These are phyloP conservation scores for Selenicereus undatus DNA, from an alignment of 148 eudicot genomes.

Conservation along the genomic window DNA sequence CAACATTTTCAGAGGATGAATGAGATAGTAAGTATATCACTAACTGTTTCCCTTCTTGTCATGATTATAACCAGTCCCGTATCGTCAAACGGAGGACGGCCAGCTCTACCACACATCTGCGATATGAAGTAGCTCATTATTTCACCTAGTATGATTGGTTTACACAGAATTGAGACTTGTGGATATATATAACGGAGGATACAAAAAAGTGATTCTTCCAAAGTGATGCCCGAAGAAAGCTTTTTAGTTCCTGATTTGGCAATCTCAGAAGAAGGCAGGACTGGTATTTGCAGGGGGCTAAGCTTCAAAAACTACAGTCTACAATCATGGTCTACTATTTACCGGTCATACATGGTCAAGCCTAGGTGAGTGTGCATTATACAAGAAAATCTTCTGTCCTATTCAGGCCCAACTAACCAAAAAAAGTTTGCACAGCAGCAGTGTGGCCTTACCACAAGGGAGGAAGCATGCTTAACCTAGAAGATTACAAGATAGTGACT, in stretches of 20 bases:
- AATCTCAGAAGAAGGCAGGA: background rate
- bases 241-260: conserved; percentile 3
- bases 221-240: background rate
- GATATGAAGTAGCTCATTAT: conserved; percentile 16
- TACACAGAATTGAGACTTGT: background rate
- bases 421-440: background rate
- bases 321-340: background rate
- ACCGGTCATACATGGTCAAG: background rate
- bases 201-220: too few relatives aligned
- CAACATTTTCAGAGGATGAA: conserved; percentile 5
- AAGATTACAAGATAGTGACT: background rate
- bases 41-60: conserved; percentile 96
- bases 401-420: background rate
- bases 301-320: background rate
- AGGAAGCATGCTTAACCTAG: background rate
- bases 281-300: background rate
- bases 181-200: background rate
- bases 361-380: background rate
- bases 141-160: background rate
- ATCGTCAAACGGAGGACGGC: conserved; percentile 99
- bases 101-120: conserved; percentile 99
- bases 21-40: conserved; percentile 11
- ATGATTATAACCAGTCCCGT: conserved; percentile 93
- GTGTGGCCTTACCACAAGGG: background rate
- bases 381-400: background rate